Evolutionary conservation across 148 eudicot species (phyloP).

Genomic region (Nepenthes mirabilis): DNA sequence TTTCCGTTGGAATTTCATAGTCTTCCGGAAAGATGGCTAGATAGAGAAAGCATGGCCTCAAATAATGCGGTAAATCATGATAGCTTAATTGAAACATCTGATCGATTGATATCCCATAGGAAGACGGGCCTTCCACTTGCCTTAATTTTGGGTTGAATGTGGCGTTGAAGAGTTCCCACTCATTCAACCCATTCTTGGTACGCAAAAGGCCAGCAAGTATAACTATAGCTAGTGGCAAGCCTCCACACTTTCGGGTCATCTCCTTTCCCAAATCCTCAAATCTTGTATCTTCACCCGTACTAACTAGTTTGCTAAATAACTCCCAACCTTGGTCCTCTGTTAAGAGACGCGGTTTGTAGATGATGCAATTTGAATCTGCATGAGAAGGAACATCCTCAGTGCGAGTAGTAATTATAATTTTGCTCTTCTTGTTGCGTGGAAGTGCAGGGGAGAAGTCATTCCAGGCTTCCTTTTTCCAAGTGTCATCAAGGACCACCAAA

Average conservation of each 20-base stretch:
- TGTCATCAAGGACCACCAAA: conserved; percentile 2
- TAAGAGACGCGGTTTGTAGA: conserved; percentile 8
- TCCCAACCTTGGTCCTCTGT: conserved; percentile 12
- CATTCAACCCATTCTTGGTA: conserved; percentile 2
- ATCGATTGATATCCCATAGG: conserved; percentile 2
- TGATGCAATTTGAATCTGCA: neutral
- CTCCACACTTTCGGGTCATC: conserved; percentile 7
- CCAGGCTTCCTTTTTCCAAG: neutral
- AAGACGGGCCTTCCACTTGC: neutral
- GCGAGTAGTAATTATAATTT: conserved; percentile 16
- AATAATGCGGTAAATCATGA: conserved; percentile 15
- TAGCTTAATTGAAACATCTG: conserved; percentile 14
- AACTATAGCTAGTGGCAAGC: conserved; percentile 14
- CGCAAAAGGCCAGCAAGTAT: conserved; percentile 14
- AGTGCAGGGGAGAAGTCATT: neutral
- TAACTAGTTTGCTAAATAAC: conserved; percentile 8
- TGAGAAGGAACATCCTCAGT: conserved; percentile 1
- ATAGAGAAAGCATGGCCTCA: conserved; percentile 20
- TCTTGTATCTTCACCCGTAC: too few species aligned
- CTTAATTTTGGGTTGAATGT: neutral
- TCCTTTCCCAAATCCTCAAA: neutral
- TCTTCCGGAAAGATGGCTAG: conserved; percentile 17
- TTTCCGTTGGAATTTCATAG: conserved; percentile 7
- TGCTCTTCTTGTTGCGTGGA: conserved; percentile 5
- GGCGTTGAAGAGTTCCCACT: conserved; percentile 3